Conservation (phyloP, 2,329 filamentous ascomycete genomes). For the Thielaviopsis ethacetica region DNA sequence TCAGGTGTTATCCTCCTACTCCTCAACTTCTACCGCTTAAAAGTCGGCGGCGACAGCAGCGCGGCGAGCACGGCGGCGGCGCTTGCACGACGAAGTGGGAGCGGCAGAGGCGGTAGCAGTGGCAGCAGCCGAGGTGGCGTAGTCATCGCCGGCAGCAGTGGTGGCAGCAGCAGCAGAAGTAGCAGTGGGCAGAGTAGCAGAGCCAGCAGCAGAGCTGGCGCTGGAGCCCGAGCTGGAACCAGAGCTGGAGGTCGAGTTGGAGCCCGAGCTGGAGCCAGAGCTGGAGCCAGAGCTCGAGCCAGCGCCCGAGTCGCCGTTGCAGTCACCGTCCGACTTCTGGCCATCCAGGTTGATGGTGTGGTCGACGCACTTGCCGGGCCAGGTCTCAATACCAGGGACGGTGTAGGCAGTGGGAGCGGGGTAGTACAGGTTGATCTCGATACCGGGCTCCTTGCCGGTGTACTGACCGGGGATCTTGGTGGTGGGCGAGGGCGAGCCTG, state of each 20-base stretch:
- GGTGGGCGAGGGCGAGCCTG: constrained; percentile 21
- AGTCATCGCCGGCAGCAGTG: not conserved
- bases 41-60: not conserved
- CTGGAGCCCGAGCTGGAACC: not conserved
- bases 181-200: constrained; percentile 2
- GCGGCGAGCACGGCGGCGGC: constrained; percentile 5
- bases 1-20: not conserved
- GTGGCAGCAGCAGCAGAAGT: not conserved
- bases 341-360: constrained; percentile 22
- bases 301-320: constrained; percentile 16
- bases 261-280: not conserved
- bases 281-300: not conserved
- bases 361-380: constrained; percentile 22
- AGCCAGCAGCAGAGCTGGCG: constrained; percentile 5
- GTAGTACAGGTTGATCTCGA: constrained; percentile 26
- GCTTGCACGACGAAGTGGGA: not conserved
- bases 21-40: not conserved
- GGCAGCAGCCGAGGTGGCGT: not conserved
- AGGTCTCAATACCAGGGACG: constrained; percentile 14
- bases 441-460: constrained; percentile 22
- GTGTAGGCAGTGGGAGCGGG: constrained; percentile 22
- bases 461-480: constrained; percentile 24
- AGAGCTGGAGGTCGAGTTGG: constrained; percentile 5
- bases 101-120: not conserved
- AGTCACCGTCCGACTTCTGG: constrained; percentile 21